Evolutionary conservation across 345 rosid genomes (phyloP), one percentile per base, ranked within the genome.

Genomic region (Gossypium bickii): DNA sequence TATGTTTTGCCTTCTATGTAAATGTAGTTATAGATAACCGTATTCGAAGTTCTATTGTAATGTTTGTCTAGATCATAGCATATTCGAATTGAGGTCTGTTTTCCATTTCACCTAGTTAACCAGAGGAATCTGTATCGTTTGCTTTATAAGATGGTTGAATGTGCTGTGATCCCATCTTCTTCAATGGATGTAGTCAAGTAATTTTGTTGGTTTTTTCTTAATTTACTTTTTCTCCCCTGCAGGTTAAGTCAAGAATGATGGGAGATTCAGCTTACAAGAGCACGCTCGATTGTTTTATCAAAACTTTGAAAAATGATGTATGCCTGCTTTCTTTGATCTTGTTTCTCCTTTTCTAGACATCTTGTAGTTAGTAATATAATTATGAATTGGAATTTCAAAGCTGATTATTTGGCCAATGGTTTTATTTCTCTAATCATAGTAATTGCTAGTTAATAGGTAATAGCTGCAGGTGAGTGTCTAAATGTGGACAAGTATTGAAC

Each of bases 171-270:
- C 61, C 2, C 7, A 18, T 25, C 53, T 71, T 72, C 20, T 71
- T 27, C 18, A 24, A 60, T 52, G 22, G 60, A 62, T 48, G 55
- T 72, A 43, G 70, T 47, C 41, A 17, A 17, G 60, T 43, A 45
- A 63, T 71, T 70, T 70, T 52, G 70, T 70, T 76, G 16, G 20
- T 17, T 62, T 69, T 56, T 7, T 27, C 3, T 27, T 51, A 34
- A 34, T 34, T 4, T 34, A 34, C 41, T 34, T 64, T 38, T 72
- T 71, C 52, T 8, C 70, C 9, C 70, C 51, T 61, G 73, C 97
- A 93, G 99, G 89, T 96, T 47, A 93, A 96, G 86, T 91, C 98
- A 1, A 90, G 98, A 81, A 96, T 96, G 99, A 96, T 96, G 99
- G 99, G 97, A 67, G 97, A 93, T 81, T 79, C 99, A 75, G 73